Conservation (phyloP, 2,329 filamentous ascomycete species). For the Calonectria leucothoes region DNA sequence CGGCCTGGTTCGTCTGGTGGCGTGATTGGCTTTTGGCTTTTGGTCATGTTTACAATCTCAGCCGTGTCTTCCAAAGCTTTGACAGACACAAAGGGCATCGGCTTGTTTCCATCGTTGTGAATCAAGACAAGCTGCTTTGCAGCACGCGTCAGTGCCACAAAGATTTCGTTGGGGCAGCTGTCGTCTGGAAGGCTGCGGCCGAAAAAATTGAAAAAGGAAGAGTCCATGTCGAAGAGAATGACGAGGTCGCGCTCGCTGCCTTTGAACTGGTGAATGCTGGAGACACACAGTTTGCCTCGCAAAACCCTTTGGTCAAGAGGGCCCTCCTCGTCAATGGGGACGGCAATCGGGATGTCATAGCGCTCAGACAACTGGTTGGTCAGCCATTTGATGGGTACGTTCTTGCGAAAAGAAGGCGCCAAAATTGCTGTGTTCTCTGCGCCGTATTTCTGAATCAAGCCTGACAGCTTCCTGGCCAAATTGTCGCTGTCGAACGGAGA, state of each 20-base stretch:
- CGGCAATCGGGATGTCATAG: background rate
- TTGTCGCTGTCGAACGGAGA: background rate
- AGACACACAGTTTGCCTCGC: background rate
- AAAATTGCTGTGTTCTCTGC: background rate
- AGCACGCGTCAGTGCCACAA: background rate
- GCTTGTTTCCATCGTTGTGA: background rate
- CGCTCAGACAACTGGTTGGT: background rate
- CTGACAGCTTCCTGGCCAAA: background rate
- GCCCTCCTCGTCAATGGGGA: background rate
- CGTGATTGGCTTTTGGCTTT: background rate
- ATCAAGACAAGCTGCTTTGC: background rate
- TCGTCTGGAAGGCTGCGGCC: background rate
- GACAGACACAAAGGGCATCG: background rate
- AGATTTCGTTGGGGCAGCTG: background rate
- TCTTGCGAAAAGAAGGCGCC: background rate
- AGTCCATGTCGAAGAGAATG: background rate
- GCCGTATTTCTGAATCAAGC: background rate
- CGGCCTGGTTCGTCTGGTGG: no score
- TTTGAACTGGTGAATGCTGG: background rate
- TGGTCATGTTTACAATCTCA: background rate
- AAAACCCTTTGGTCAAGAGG: background rate
- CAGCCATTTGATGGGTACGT: background rate
- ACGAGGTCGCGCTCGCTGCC: background rate
- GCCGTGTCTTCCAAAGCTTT: background rate
- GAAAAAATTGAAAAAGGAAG: background rate